These are phyloP conservation scores for Aspergillus bertholletiae DNA, from an alignment of 495 filamentous ascomycete genomes.

Conservation along the genomic window DNA sequence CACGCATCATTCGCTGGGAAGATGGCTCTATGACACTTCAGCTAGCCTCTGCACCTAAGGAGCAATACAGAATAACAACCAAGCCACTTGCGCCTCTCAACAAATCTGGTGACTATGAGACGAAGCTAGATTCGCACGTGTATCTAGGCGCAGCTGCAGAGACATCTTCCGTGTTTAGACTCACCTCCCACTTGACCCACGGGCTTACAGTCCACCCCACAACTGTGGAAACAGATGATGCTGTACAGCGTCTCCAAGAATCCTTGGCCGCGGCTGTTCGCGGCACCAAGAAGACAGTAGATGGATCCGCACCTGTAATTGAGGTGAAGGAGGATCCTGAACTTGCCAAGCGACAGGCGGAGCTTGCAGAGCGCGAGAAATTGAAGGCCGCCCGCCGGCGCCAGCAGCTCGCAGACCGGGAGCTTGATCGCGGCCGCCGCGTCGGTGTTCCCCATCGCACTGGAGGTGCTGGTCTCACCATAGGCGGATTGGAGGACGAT, in stretches of 20 bases:
- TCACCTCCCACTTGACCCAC: constrained; percentile 77
- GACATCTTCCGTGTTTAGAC: constrained; percentile 62
- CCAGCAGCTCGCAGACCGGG: constrained; percentile 63
- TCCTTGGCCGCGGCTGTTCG: constrained; percentile 60
- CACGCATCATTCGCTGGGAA: constrained; percentile 75
- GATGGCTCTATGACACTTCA: constrained; percentile 83
- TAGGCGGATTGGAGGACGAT: constrained; percentile 72
- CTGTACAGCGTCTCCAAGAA: constrained; percentile 69
- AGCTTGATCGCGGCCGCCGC: constrained; percentile 55
- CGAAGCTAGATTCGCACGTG: constrained; percentile 71
- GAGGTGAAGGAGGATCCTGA: constrained; percentile 74
- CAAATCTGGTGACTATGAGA: constrained; percentile 58
- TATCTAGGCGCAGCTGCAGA: constrained; percentile 77
- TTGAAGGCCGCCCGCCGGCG: constrained; percentile 62
- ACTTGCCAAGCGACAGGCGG: constrained; percentile 69
- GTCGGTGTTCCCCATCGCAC: constrained; percentile 43
- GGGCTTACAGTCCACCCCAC: constrained; percentile 70
- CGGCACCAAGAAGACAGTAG: constrained; percentile 54
- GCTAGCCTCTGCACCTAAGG: constrained; percentile 63
- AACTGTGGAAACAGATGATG: constrained; percentile 68
- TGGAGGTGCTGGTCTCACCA: constrained; percentile 58
- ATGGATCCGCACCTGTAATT: constrained; percentile 54
- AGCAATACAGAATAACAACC: constrained; percentile 74
- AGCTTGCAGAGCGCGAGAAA: constrained; percentile 69
- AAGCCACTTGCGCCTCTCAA: constrained; percentile 72